Evolutionary conservation across 2,329 filamentous ascomycete species (phyloP), one percentile per base, ranked within the genome.

Genomic region (Sarocladium brachiariae): DNA sequence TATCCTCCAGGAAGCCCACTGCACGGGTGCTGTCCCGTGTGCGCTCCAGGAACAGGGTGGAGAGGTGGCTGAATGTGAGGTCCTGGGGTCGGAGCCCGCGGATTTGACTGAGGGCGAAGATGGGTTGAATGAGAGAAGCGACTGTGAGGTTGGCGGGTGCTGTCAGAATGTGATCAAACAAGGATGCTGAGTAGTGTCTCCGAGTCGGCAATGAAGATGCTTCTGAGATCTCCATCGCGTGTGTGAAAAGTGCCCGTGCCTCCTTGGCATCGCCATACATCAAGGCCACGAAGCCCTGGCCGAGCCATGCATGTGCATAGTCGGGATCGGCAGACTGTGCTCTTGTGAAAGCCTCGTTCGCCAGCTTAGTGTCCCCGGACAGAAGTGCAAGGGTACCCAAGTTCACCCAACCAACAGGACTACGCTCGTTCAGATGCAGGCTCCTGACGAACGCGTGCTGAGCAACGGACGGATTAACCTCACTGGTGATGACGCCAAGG

Each of bases 271-370:
- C 85, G 1, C 88, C 90, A 47, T 81, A 78, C 24, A 92, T 71
- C 14, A 91, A 74, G 3, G 93, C 90, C 49, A 97, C 77, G 23
- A 96, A 77, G 1, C 89, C 92, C 67, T 97, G 92, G 1, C 93
- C 93, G 7, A 97, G 73, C 95, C 93, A 99, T 14, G 91, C 92
- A 61, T 92, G 83, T 0, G 90, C 84, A 62, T 92, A 96, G 56
- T 96, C 92, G 0, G 95, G 93, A 63, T 99, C 95, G 3, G 87
- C 88, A 1, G 91, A 96, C 65, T 99, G 93, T 3, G 91, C 89
- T 55, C 89, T 80, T 2, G 89, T 90, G 64, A 96, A 97, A 0
- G 89, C 85, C 57, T 91, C 83, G 59, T 95, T 95, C 5, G 93
- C 90, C n/a, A 96, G 76, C 60, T 90, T 79, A 18, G 83, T 67